phyloP scores from a whole-genome alignment of 2,329 filamentous ascomycete species.

The Fusarium kyushuense region DNA sequence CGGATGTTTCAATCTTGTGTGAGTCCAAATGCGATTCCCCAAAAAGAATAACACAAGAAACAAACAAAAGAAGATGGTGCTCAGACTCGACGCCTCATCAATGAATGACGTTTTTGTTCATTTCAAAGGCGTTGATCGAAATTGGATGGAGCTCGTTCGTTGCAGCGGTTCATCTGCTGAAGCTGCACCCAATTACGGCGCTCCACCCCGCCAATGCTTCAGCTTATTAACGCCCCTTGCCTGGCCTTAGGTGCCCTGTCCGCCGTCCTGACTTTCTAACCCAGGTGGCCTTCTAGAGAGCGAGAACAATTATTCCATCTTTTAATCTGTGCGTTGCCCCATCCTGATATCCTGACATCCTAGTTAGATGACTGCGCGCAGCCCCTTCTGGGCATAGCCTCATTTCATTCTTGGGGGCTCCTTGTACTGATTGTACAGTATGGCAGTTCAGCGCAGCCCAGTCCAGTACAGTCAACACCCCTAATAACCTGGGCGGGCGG shows the following conservation, averaged over 20 bases:
- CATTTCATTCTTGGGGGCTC: constrained; percentile 18
- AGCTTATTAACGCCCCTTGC: constrained; percentile 10
- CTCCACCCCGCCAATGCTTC: constrained; percentile 26
- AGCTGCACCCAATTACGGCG: constrained; percentile 14
- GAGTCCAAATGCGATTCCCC: constrained; percentile 27
- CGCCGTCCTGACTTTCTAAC: background rate
- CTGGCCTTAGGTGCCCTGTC: background rate
- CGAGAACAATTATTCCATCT: constrained; percentile 21
- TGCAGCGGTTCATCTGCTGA: constrained; percentile 13
- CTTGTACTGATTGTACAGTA: constrained; percentile 5
- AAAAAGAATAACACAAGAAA: constrained; percentile 27
- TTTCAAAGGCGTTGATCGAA: constrained; percentile 38
- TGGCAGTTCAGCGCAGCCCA: constrained; percentile 1
- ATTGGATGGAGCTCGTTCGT: constrained; percentile 22
- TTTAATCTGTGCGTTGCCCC: constrained; percentile 29
- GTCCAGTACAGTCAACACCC: constrained; percentile 9
- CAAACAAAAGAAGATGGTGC: constrained; percentile 18
- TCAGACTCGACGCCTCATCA: constrained; percentile 34
- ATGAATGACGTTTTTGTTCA: constrained; percentile 41
- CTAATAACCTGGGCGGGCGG: constrained; percentile 28
- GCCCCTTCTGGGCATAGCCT: constrained; percentile 34
- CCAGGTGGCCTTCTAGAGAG: background rate
- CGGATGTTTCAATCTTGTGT: constrained; percentile 28
- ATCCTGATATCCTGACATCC: constrained; percentile 20
- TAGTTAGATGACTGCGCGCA: constrained; percentile 8